Evolutionary conservation across 208 protist genomes (phyloP).

Genomic region (Crithidia brevicula): DNA sequence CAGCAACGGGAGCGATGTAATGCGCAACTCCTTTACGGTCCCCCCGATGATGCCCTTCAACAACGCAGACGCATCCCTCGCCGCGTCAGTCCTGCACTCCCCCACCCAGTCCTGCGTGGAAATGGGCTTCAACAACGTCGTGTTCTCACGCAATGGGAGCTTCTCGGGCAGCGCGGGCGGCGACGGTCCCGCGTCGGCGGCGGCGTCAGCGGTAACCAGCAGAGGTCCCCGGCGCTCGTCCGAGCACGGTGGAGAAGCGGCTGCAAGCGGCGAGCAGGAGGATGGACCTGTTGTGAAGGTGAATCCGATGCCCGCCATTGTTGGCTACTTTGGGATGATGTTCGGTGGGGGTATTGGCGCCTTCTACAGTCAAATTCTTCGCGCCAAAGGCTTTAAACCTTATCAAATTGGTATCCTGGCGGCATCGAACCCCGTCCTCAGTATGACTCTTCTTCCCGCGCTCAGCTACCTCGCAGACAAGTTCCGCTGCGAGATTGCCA

Average conservation of each 20-base stretch:
- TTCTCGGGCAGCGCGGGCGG: constrained; percentile 8
- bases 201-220: background rate
- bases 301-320: constrained; percentile 14
- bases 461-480: constrained; percentile 56
- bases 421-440: constrained; percentile 32
- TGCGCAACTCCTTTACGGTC: background rate
- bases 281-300: background rate
- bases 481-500: constrained; percentile 38
- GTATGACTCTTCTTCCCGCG: constrained; percentile 44
- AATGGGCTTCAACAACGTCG: constrained; percentile 8
- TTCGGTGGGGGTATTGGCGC: constrained; percentile 40
- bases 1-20: constrained; percentile 2
- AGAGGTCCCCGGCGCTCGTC: background rate
- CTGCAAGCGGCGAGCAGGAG: background rate
- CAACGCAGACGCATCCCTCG: constrained; percentile 2
- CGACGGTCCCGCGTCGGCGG: background rate
- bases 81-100: constrained; percentile 1
- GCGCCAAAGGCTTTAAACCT: constrained; percentile 38
- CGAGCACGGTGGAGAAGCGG: background rate
- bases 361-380: constrained; percentile 49
- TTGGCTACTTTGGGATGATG: constrained; percentile 53
- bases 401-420: constrained; percentile 44
- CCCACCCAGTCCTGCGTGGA: constrained; percentile 8
- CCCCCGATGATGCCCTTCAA: constrained; percentile 13
- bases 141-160: constrained; percentile 16